Evolutionary conservation across 371 early-diverging fungal species (phyloP).

Genomic region (Mucor mucedo): DNA sequence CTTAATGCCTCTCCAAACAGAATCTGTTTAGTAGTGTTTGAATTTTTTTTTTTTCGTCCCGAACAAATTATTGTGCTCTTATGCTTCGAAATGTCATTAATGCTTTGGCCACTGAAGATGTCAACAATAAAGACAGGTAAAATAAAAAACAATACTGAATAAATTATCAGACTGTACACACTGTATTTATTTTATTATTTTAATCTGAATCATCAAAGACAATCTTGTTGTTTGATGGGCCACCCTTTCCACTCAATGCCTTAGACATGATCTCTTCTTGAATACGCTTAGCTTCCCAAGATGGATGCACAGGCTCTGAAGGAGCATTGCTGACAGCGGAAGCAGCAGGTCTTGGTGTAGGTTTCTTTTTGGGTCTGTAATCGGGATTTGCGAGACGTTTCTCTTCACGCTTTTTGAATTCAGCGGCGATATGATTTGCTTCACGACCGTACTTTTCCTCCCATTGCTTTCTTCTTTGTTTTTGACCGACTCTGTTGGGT

Average conservation of each 20-base stretch:
- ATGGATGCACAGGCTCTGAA: constrained; percentile 47
- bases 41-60: too few species aligned
- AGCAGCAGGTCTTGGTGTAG: constrained; percentile 2
- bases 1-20: too few species aligned
- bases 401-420: constrained; percentile 36
- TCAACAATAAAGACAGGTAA: too few species aligned
- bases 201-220: constrained; percentile 44
- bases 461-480: constrained; percentile 50
- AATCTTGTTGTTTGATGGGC: constrained; percentile 41
- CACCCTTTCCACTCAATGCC: constrained; percentile 46
- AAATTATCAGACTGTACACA: too few species aligned
- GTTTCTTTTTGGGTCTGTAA: constrained; percentile 34
- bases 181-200: not conserved
- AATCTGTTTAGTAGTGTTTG: too few species aligned
- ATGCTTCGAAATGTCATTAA: too few species aligned
- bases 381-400: constrained; percentile 30
- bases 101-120: too few species aligned
- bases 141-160: too few species aligned
- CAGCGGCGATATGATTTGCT: constrained; percentile 45
- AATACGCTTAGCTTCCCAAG: constrained; percentile 55
- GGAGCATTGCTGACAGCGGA: constrained; percentile 4
- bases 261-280: constrained; percentile 55
- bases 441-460: constrained; percentile 48
- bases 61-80: too few species aligned
- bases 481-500: constrained; percentile 49